Base-by-base conservation (phyloP, 2,329 filamentous ascomycete genomes). In the Aureobasidium lini region DNA sequence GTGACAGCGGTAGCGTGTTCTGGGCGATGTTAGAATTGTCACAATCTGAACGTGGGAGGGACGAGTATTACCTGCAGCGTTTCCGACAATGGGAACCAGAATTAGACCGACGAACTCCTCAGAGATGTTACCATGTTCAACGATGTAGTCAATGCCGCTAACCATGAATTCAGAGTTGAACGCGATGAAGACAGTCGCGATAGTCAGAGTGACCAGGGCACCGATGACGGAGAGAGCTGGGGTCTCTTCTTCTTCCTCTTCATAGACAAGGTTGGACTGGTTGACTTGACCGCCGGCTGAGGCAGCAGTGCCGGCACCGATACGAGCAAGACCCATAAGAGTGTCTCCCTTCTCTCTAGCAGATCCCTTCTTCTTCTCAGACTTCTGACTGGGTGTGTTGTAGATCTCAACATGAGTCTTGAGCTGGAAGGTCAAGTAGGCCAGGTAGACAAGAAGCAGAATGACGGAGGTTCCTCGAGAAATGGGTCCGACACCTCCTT, bases 391-490 rank as follows among this genome's bases (percentile, higher is more conserved):
- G 36, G 89, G 84, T 56, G 84, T 84, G 70, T 88, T 90, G 78
- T 95, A 96, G 70, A 95, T 86, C 8, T 77, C 77, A 28, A 81
- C 80, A 72, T 96, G 92, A 0, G 92, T 92, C 71, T 90, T 89
- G 61, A 97, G 84, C 73, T 96, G 93, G 79, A 96, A 96, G 73
- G 89, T 81, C 1, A 97, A 84, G 68, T 95, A 96, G 60, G 83
- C 87, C 52, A 74, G 84, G 71, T 96, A 97, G 9, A 95, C 87
- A 48, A 95, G 70, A 1, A 97, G 81, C 4, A 96, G 81, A 62
- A 96, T 91, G 62, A 96, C 76, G 0, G 88, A 77, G 1, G 87
- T 89, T 54, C 88, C 89, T 58, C 87, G 84, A 0, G 88, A 92
- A 16, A 72, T 69, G 31, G 68, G 68, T 4, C 46, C 32, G 50